These are phyloP conservation scores for Phytophthora palmivora DNA, from an alignment of 352 stramenopile genomes.

Conservation along the genomic window DNA sequence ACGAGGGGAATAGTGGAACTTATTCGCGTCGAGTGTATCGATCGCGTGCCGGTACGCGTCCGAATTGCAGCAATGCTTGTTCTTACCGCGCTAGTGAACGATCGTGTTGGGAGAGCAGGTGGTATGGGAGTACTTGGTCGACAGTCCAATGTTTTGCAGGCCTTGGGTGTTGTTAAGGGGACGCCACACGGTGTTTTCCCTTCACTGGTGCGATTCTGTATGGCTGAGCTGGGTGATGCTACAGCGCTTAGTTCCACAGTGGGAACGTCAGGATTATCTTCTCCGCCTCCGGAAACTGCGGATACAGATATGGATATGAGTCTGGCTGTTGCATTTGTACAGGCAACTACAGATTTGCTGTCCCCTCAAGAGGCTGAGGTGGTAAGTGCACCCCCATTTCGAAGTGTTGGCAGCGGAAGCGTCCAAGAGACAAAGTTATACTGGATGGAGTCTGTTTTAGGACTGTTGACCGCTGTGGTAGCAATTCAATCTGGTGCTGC, in stretches of 20 bases:
- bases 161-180: conserved; percentile 81
- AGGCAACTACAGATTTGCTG: conserved; percentile 81
- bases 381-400: conserved; percentile 56
- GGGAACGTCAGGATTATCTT: conserved; percentile 8
- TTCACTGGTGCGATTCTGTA: conserved; percentile 82
- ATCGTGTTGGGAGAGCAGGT: conserved; percentile 68
- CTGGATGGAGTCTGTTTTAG: conserved; percentile 85
- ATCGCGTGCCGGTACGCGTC: conserved; percentile 65
- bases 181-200: conserved; percentile 83
- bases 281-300: conserved; percentile 45
- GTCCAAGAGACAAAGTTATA: conserved; percentile 60
- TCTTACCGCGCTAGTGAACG: conserved; percentile 80
- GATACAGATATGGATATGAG: conserved; percentile 91
- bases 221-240: conserved; percentile 67
- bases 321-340: conserved; percentile 86
- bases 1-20: conserved; percentile 78
- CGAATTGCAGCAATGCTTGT: conserved; percentile 73
- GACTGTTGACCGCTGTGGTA: conserved; percentile 75
- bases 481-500: conserved; percentile 77
- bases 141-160: conserved; percentile 81
- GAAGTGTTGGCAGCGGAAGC: conserved; percentile 48
- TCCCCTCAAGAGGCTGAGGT: conserved; percentile 73
- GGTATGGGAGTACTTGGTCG: conserved; percentile 75
- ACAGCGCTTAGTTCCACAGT: conserved; percentile 20
- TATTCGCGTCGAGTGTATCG: conserved; percentile 71